Evolutionary conservation across 2,329 filamentous ascomycete species (phyloP).

Genomic region (Trichoderma aggressivum): DNA sequence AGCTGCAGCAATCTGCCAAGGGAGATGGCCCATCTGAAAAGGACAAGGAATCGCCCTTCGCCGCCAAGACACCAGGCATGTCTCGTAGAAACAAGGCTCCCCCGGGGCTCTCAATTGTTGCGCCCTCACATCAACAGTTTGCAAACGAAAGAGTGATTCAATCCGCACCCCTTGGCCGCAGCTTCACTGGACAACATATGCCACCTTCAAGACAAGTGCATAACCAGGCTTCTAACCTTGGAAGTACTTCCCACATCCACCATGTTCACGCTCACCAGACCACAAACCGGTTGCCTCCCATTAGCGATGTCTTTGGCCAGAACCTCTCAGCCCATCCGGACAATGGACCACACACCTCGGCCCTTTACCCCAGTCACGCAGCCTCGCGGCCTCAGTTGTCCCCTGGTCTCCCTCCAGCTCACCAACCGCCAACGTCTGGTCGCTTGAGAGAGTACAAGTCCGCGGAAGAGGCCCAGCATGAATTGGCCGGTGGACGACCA

Average conservation of each 20-base stretch:
- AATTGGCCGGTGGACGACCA: constrained; percentile 84
- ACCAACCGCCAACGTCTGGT: constrained; percentile 52
- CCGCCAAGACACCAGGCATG: constrained; percentile 69
- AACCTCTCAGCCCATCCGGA: constrained; percentile 63
- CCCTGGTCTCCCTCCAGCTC: constrained; percentile 64
- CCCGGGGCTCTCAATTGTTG: constrained; percentile 89
- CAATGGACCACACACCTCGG: constrained; percentile 36
- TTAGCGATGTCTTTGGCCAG: constrained; percentile 91
- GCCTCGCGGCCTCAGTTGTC: constrained; percentile 69
- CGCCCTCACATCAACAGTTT: constrained; percentile 87
- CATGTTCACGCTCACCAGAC: constrained; percentile 86
- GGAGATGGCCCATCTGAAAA: constrained; percentile 62
- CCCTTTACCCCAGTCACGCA: constrained; percentile 58
- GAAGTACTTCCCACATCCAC: constrained; percentile 84
- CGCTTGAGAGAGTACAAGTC: constrained; percentile 87
- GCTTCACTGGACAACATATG: constrained; percentile 85
- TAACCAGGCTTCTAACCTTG: constrained; percentile 78
- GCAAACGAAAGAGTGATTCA: constrained; percentile 94
- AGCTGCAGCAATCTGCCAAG: constrained; percentile 72
- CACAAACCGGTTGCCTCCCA: constrained; percentile 85
- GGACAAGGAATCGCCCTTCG: constrained; percentile 52
- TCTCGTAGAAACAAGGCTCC: constrained; percentile 76
- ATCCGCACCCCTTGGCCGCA: constrained; percentile 90
- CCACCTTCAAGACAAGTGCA: constrained; percentile 73
- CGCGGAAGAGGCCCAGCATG: constrained; percentile 90